Evolutionary conservation across 2,329 filamentous ascomycete species (phyloP), one percentile per base, ranked within the genome.

Genomic region (Aspergillus candidus): DNA sequence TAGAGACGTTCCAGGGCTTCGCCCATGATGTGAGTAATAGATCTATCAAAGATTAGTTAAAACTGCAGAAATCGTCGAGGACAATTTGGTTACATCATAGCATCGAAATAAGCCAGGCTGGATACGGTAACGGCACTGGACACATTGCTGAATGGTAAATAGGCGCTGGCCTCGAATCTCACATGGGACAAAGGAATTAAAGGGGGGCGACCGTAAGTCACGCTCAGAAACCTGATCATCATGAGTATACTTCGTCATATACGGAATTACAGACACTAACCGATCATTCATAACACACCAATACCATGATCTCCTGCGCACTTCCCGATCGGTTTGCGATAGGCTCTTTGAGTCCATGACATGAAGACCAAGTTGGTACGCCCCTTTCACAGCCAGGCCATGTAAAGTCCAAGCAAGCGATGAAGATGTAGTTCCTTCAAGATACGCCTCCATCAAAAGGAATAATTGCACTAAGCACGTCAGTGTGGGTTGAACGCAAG

Each of bases 261-360:
- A 18, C 18, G 18, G 3, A 6, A 18, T 18, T 5, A 18, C 4
- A 18, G 18, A 18, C 3, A 13, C 7, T 30, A 33, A 44, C 42
- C 42, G 35, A 40, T 44, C 42, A 35, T 44, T 44, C 32, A 39
- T 40, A n/a, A 44, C 32, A 31, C 42, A 44, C 31, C 42, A 44
- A 15, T 40, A 44, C 42, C 42, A 44, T 10, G 35, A 11, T 33
- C 42, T 44, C 15, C 11, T 30, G 10, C 42, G 42, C 4, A 44
- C 13, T 14, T 44, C 42, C 29, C 32, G 12, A 11, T 39, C 41
- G 12, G 32, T 8, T 5, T 30, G 17, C 12, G 36, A 15, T 13
- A 15, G 4, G 17, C 32, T 10, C 32, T 13, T 35, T 3, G 29
- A 44, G n/a, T 14, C 35, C 31, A 30, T 13, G 3, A 17, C 11